Percentiles rank a stretch among this genome's conserved stretches.
Conservation (phyloP, 176 grass and related monocot species). For the Oryza glaberrima region DNA sequence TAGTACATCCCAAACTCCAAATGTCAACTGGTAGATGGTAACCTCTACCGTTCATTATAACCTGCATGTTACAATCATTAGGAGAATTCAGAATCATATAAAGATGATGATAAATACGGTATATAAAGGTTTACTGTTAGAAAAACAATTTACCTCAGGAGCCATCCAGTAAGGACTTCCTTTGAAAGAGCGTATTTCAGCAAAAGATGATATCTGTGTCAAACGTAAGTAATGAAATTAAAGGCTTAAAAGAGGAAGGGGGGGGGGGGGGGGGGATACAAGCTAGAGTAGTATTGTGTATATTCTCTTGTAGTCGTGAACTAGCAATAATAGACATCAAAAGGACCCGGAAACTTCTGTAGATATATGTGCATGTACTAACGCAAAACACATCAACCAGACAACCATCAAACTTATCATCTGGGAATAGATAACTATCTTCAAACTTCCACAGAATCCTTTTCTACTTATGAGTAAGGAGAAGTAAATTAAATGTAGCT, state of each 20-base stretch:
- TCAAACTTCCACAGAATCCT: background rate
- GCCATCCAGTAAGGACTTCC: conserved; percentile 99
- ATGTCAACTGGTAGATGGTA: conserved; percentile 91
- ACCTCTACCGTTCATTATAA: conserved; percentile 90
- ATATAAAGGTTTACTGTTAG: conserved; percentile 9
- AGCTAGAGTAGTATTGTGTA: background rate
- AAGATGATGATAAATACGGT: background rate
- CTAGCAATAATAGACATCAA: background rate
- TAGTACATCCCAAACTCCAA: conserved; percentile 97
- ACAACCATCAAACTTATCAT: background rate
- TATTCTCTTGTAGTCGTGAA: background rate
- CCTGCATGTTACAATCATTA: conserved; percentile 46
- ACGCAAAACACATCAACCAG: background rate
- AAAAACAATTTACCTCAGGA: conserved; percentile 73
- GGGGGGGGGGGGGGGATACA: background rate
- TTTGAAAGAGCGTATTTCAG: conserved; percentile 92
- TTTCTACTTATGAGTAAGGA: background rate
- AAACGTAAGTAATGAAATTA: conserved; percentile 46
- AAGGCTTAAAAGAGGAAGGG: background rate
- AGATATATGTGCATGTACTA: background rate
- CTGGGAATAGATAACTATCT: background rate
- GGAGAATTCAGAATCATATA: conserved; percentile 4
- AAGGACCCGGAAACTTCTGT: conserved; percentile 10
- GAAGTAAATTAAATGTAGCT: background rate
- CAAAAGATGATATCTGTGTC: conserved; percentile 88